Base-by-base conservation (phyloP, 179 eudicot genomes). In the Sideroxylon spinosum region DNA sequence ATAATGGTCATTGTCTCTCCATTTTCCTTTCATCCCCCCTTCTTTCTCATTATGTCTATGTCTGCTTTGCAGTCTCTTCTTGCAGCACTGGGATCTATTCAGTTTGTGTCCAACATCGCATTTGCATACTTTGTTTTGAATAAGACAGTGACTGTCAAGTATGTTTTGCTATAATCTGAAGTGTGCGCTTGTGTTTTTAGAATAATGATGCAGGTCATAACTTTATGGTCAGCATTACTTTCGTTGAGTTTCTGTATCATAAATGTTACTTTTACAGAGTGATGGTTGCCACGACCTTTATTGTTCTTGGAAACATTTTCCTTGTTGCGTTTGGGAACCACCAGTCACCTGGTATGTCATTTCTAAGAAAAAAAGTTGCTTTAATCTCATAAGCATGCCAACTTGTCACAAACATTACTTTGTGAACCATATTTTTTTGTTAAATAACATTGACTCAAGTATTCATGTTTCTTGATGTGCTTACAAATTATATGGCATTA, bases 261-360 rank as follows among this genome's bases (percentile, higher is more conserved):
- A 59, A 53, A 72, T 65, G 64, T 68, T 80, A 29, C 46, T 83
- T 79, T 68, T 78, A 70, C 87, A 95, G 98, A 83, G 97, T 95
- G 79, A 69, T 91, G 83, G 91, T 87, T 73, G 98, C 97, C 64
- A 95, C 98, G 72, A 77, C 91, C 65, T 93, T 95, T 82, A 91
- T 95, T 74, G 97, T 95, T 77, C 93, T 95, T 76, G 97, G 98
- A 80, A 95, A 95, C 81, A 88, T 90, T 71, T 93, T 95, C 84
- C 97, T 95, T 78, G 98, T 95, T 77, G 93, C 97, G 78, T 95
- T 95, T 72, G 98, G 98, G 73, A 95, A 95, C 85, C 98, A 95
- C 85, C 98, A 95, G 79, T 95, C 98, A 71, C 97, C 97, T 82
- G 97, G 98, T 95, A 91, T 64, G 80, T 75, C 75, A 20, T 83